These are phyloP conservation scores for Fusarium secorum DNA, from an alignment of 2,329 filamentous ascomycete species.

Conservation along the genomic window DNA sequence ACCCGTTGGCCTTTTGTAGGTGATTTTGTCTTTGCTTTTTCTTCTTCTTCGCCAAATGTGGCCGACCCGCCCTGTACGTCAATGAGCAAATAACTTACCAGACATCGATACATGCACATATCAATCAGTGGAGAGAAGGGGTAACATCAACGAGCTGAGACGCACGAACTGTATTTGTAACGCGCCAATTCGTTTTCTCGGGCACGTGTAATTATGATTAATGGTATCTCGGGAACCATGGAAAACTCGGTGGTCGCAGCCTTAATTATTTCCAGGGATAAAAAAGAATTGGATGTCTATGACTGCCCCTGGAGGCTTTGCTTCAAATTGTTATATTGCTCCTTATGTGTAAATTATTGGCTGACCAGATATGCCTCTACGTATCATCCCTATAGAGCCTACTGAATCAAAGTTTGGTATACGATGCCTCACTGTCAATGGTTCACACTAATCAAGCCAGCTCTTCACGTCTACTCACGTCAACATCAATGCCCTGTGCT, in stretches of 20 bases:
- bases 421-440: slow-evolving; percentile 16
- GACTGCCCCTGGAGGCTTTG: slow-evolving; percentile 2
- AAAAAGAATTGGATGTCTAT: not conserved
- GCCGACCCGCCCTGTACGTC: slow-evolving; percentile 11
- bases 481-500: slow-evolving; percentile 15
- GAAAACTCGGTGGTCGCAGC: slow-evolving; percentile 1
- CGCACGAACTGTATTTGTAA: slow-evolving; percentile 29
- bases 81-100: slow-evolving; percentile 7
- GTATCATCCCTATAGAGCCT: not conserved
- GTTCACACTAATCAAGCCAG: slow-evolving; percentile 10
- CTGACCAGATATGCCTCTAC: not conserved
- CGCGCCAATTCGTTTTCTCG: slow-evolving; percentile 9
- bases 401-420: slow-evolving; percentile 14
- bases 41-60: slow-evolving; percentile 8
- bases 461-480: slow-evolving; percentile 7
- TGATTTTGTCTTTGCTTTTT: slow-evolving; percentile 25
- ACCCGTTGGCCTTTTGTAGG: slow-evolving; percentile 10
- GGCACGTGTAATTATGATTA: slow-evolving; percentile 4
- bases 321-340: slow-evolving; percentile 16
- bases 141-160: slow-evolving; percentile 28
- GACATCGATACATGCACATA: slow-evolving; percentile 7
- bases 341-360: slow-evolving; percentile 11
- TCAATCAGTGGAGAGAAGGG: slow-evolving; percentile 34
- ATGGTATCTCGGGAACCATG: slow-evolving; percentile 3
- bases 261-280: not conserved